Evolutionary conservation across 495 filamentous ascomycete genomes (phyloP).

Genomic region (Tuber calosporum): DNA sequence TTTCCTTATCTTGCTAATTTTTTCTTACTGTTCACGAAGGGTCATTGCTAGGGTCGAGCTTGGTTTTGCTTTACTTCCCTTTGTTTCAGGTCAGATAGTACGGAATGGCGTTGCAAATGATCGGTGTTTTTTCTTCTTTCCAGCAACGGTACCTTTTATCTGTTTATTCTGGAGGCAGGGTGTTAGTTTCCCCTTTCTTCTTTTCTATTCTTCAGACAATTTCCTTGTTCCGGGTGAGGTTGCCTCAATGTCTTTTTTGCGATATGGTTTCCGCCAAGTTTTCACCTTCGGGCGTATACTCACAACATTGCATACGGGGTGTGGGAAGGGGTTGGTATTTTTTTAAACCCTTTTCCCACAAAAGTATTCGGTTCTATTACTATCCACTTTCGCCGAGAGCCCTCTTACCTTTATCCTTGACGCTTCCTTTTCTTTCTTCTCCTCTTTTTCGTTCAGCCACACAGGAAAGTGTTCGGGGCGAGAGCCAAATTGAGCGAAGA

Average conservation of each 20-base stretch:
- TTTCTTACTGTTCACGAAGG: conserved; percentile 16
- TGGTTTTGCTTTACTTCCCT: conserved; percentile 22
- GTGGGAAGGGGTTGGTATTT: conserved; percentile 15
- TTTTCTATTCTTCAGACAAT: conserved; percentile 14
- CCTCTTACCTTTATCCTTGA: conserved; percentile 7
- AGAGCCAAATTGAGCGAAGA: background rate
- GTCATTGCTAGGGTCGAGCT: conserved; percentile 18
- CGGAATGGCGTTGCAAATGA: conserved; percentile 34
- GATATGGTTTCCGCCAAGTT: conserved; percentile 7
- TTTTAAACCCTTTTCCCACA: conserved; percentile 13
- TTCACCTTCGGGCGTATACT: conserved; percentile 13
- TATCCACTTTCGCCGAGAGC: background rate
- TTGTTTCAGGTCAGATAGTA: conserved; percentile 26
- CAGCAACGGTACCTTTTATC: conserved; percentile 14
- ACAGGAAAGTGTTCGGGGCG: background rate
- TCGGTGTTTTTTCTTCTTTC: conserved; percentile 17
- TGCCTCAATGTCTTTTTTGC: conserved; percentile 8
- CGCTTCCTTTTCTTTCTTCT: background rate
- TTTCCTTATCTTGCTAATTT: conserved; percentile 10
- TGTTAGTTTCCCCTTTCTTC: conserved; percentile 10
- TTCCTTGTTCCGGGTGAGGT: conserved; percentile 10
- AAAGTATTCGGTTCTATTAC: conserved; percentile 2
- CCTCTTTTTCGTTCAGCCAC: background rate
- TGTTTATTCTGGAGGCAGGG: conserved; percentile 27
- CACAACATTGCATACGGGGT: conserved; percentile 6